A percentile compares a stretch with the other conserved stretches of the same genome.
Conservation (phyloP, 2,329 filamentous ascomycete genomes). For the Lasiodiplodia sp. region DNA sequence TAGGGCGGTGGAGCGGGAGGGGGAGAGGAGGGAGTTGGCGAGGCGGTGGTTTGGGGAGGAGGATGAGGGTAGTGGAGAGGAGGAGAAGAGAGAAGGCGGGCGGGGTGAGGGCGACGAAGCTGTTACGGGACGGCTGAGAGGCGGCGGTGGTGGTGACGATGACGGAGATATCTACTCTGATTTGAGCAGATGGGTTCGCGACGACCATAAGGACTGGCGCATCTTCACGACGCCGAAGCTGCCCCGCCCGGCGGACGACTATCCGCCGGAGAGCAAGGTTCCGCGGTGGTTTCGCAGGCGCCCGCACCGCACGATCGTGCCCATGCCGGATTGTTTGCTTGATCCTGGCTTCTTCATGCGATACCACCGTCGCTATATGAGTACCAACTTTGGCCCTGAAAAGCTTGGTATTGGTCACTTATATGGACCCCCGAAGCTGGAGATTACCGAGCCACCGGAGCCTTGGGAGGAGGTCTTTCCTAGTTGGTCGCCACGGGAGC, state of each 20-base stretch:
- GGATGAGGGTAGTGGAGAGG: too few relatives aligned
- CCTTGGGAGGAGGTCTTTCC: background rate
- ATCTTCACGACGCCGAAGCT: background rate
- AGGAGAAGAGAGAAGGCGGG: too few relatives aligned
- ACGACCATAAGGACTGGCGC: background rate
- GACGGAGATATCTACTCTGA: too few relatives aligned
- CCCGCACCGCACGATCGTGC: background rate
- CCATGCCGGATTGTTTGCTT: background rate
- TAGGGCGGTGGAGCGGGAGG: background rate
- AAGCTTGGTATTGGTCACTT: background rate
- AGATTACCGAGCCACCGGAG: background rate
- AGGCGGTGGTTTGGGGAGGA: background rate
- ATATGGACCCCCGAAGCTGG: background rate
- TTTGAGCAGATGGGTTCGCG: too few relatives aligned
- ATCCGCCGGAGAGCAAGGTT: background rate
- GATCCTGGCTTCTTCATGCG: rapidly evolving
- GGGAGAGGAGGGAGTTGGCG: background rate
- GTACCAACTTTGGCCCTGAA: background rate
- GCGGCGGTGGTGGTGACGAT: background rate
- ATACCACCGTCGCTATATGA: background rate
- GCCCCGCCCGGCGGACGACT: background rate
- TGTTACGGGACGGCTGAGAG: background rate
- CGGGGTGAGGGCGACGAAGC: background rate
- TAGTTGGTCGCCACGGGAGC: background rate
- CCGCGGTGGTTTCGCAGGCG: background rate